phyloP scores from a whole-genome alignment of 2,329 filamentous ascomycete genomes.

The Aspergillus texensis region DNA sequence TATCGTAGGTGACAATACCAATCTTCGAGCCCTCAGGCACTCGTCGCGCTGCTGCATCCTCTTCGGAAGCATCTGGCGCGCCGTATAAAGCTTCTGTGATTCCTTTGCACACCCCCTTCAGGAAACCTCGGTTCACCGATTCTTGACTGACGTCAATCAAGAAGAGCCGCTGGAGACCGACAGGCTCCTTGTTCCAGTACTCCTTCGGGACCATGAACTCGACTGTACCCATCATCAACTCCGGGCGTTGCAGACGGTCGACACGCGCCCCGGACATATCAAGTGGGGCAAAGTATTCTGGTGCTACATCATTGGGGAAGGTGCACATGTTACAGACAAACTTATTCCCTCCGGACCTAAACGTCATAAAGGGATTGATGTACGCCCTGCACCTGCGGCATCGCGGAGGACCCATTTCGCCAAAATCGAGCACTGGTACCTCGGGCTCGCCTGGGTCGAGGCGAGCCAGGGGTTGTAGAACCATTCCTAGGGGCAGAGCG shows the following conservation, averaged over 20 bases:
- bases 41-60: constrained; percentile 52
- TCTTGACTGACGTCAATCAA: constrained; percentile 92
- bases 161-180: constrained; percentile 85
- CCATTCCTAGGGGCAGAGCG: constrained; percentile 79
- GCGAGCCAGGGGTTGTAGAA: constrained; percentile 84
- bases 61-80: constrained; percentile 57
- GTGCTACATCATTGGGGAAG: constrained; percentile 89
- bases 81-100: constrained; percentile 85
- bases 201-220: constrained; percentile 97
- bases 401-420: constrained; percentile 83
- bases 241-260: constrained; percentile 84
- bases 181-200: constrained; percentile 95
- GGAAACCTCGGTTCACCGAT: constrained; percentile 83
- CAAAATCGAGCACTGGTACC: constrained; percentile 93
- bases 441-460: constrained; percentile 82
- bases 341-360: constrained; percentile 89
- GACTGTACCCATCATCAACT: constrained; percentile 87
- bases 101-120: constrained; percentile 88
- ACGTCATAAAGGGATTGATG: constrained; percentile 99
- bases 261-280: constrained; percentile 84
- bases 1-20: constrained; percentile 94
- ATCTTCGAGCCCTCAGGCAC: constrained; percentile 82
- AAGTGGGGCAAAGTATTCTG: constrained; percentile 91
- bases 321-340: constrained; percentile 98
- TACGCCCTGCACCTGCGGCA: constrained; percentile 93